Evolutionary conservation across 805 yeast species (phyloP).

Genomic region (Lachancea lanzarotensis): DNA sequence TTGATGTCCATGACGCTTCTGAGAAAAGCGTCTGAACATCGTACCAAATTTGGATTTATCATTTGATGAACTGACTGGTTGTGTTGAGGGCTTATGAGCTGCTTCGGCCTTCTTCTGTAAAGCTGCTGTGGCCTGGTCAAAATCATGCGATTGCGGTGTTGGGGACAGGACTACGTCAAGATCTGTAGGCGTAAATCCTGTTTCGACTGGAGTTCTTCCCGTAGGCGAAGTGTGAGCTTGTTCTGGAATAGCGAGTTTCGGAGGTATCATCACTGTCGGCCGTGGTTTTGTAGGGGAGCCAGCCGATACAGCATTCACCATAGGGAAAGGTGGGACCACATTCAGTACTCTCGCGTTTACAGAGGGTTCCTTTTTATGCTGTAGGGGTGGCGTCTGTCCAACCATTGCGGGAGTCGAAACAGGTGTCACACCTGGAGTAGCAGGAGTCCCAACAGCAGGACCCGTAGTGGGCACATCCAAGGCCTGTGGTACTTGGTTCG

Average conservation of each 20-base stretch:
- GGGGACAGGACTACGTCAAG: conserved; percentile 26
- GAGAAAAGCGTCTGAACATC: conserved; percentile 32
- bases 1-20: conserved; percentile 22
- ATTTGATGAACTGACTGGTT: conserved; percentile 12
- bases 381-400: conserved; percentile 1
- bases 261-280: conserved; percentile 29
- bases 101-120: conserved; percentile 30
- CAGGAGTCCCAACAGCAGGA: not conserved
- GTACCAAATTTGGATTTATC: conserved; percentile 30
- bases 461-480: conserved; percentile 5
- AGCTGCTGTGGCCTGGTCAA: conserved; percentile 39
- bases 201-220: conserved; percentile 24
- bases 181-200: conserved; percentile 12
- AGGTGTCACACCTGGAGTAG: conserved; percentile 1
- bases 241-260: conserved; percentile 41
- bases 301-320: not conserved
- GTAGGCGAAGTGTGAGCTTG: conserved; percentile 45
- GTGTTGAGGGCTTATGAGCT: conserved; percentile 24
- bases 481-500: conserved; percentile 7
- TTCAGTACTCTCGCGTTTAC: not conserved
- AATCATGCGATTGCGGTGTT: conserved; percentile 32
- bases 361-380: not conserved
- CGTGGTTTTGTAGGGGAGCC: conserved; percentile 2
- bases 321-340: conserved; percentile 1
- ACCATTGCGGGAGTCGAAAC: conserved; percentile 2